Evolutionary conservation across 192 early-diverging fungal species (phyloP).

Genomic region (Backusella macrospora): DNA sequence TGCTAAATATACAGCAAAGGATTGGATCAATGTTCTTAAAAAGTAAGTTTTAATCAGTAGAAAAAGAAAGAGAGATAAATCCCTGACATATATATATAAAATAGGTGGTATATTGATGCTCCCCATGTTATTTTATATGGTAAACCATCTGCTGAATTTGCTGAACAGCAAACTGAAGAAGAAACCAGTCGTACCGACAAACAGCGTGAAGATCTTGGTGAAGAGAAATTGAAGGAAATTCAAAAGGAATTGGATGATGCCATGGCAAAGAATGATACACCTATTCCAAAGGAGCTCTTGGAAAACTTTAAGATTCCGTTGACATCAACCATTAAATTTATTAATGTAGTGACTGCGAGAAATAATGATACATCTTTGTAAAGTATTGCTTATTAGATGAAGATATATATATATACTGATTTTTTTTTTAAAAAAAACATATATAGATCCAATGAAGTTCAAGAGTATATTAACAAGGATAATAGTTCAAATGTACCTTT

Average conservation of each 20-base stretch:
- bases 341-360: slow-evolving; percentile 50
- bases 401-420: neutral
- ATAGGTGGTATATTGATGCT: slow-evolving; percentile 51
- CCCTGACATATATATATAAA: neutral
- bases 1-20: slow-evolving; percentile 42
- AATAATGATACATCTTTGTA: slow-evolving; percentile 47
- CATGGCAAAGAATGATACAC: slow-evolving; percentile 51
- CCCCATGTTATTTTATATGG: slow-evolving; percentile 51
- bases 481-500: slow-evolving; percentile 44
- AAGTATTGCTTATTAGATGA: slow-evolving; percentile 5
- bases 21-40: slow-evolving; percentile 52
- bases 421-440: neutral
- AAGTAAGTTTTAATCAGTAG: slow-evolving; percentile 39
- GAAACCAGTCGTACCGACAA: slow-evolving; percentile 55
- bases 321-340: slow-evolving; percentile 55
- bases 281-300: slow-evolving; percentile 57
- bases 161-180: slow-evolving; percentile 49
- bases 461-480: slow-evolving; percentile 53
- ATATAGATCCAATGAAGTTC: slow-evolving; percentile 52
- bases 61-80: neutral
- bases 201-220: slow-evolving; percentile 49
- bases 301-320: slow-evolving; percentile 56
- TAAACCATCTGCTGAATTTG: slow-evolving; percentile 58
- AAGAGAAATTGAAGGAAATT: slow-evolving; percentile 47
- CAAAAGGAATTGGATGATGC: slow-evolving; percentile 52